Evolutionary conservation across 495 filamentous ascomycete species (phyloP), one percentile per base, ranked within the genome.

Genomic region (Penicillium tannophilum): DNA sequence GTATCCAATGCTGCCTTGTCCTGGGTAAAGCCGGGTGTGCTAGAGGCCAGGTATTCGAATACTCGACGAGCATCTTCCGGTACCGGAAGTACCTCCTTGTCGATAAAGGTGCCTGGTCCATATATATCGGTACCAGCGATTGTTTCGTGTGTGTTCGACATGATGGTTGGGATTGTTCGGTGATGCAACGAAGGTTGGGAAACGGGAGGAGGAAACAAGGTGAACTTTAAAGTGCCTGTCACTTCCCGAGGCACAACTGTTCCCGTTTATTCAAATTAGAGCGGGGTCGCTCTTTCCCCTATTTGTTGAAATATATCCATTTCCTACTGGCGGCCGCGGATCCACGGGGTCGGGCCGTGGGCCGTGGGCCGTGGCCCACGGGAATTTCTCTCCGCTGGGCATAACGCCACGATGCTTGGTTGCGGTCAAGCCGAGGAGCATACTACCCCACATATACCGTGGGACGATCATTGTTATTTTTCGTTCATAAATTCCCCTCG

Each of bases 101-200:
- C 70, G 17, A 73, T 61, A 43, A 61, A 73, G 0, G 68, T 69
- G 0, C 70, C 68, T 1, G 68, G 68, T 0, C 70, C 70, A 41
- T 73, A 71, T 2, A 73, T 53, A 26, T 71, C 67, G 14, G 50
- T 59, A 2, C 67, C 66, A 10, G 62, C 53, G 1, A 63, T 55
- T 5, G 69, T 72, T 49, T 66, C 52, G 53, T 73, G 59, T 23
- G 55, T 52, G 16, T 12, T 52, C 7, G 14, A 14, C 46, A 49
- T 56, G 12, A 20, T 17, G 39, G 16, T 5, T n/a, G 16, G 14
- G 6, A 2, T 41, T 11, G 14, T 41, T 3, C n/a, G 36, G 33
- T 35, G 11, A 35, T 28, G 26, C 6, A 28, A 28, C 26, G 26
- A 9, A 35, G 33, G 11, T n/a, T 4, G 19, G 9, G 42, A 47